Evolutionary conservation across 139 green algal genomes (phyloP).

Genomic region (Pseudopediastrum boryanum): DNA sequence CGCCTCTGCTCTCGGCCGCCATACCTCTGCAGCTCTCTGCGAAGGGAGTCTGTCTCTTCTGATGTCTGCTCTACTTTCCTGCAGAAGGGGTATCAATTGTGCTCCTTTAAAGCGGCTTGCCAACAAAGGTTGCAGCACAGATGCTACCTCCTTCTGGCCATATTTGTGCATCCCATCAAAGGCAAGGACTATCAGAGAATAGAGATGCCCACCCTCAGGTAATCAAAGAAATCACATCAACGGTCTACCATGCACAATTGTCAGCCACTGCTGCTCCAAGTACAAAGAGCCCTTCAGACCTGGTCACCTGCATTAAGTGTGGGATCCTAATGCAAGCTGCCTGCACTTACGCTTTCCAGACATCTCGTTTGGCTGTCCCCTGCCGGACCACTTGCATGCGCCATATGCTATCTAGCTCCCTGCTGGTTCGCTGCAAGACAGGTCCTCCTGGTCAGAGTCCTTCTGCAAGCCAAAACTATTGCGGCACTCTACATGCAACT

Average conservation of each 20-base stretch:
- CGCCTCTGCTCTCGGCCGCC: slow-evolving; percentile 35
- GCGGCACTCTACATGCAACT: background rate
- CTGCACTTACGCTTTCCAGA: slow-evolving; percentile 73
- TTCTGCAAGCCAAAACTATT: background rate
- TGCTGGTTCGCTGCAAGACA: slow-evolving; percentile 66
- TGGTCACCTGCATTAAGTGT: background rate
- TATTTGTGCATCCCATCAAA: background rate
- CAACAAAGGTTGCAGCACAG: background rate
- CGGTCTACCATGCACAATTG: no score
- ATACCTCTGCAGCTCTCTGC: slow-evolving; percentile 44
- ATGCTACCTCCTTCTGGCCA: background rate
- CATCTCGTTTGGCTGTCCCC: slow-evolving; percentile 55
- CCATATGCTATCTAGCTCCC: slow-evolving; percentile 81
- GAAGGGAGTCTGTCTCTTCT: slow-evolving; percentile 76
- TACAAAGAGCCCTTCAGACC: background rate
- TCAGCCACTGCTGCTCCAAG: background rate
- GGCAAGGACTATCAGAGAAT: background rate
- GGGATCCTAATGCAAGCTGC: no score
- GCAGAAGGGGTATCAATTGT: background rate
- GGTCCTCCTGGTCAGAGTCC: background rate
- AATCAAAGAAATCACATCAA: no score
- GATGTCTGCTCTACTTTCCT: slow-evolving; percentile 86
- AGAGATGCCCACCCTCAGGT: background rate
- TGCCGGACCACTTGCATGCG: slow-evolving; percentile 82
- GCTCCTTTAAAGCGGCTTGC: background rate